These are phyloP conservation scores for Piper longum DNA, from an alignment of 164 flowering plant genomes.

Conservation along the genomic window DNA sequence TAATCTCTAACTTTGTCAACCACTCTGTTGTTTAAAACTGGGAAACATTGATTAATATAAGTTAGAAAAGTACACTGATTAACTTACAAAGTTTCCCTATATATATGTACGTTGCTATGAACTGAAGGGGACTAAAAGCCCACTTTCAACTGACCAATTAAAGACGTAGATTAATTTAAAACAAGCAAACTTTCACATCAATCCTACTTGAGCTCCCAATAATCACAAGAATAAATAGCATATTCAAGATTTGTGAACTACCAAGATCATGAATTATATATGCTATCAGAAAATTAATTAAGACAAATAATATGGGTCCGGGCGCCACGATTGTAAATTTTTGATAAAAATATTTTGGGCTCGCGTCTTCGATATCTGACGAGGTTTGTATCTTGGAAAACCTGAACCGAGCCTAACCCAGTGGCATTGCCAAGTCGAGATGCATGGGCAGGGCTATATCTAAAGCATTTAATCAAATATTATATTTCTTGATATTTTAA, in stretches of 20 bases:
- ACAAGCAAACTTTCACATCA: not conserved
- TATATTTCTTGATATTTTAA: not conserved
- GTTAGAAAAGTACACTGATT: not conserved
- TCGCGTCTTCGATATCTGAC: too few species aligned
- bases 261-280: too few species aligned
- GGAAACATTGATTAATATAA: not conserved
- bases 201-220: not conserved
- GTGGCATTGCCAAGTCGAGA: too few species aligned
- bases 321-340: too few species aligned
- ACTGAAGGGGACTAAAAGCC: not conserved
- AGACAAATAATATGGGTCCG: too few species aligned
- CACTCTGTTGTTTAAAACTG: constrained; percentile 1
- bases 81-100: not conserved
- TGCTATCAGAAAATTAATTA: too few species aligned
- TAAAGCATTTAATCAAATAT: not conserved
- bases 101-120: not conserved
- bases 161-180: not conserved
- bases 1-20: constrained; percentile 2
- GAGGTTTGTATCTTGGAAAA: too few species aligned
- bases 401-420: too few species aligned
- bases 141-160: not conserved
- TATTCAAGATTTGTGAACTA: not conserved
- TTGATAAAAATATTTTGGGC: too few species aligned
- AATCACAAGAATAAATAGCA: not conserved
- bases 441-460: too few species aligned